Evolutionary conservation across 441 rosid genomes (phyloP).

Genomic region (Pelargonium australe): DNA sequence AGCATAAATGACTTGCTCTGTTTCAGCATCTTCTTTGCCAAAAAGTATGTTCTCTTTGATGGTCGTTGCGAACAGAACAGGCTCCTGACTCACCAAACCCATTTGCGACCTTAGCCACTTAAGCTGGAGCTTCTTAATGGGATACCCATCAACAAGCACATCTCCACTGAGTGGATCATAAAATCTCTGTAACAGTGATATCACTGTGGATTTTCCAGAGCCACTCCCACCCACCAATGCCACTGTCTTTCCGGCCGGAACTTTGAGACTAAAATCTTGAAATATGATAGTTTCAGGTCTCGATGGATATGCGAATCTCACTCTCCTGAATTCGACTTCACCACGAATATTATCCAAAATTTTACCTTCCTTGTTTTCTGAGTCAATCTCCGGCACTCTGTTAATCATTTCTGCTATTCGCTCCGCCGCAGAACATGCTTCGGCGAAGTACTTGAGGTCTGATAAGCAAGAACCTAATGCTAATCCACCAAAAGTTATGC

Average conservation of each 20-base stretch:
- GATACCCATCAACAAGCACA: constrained; percentile 28
- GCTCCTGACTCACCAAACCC: constrained; percentile 41
- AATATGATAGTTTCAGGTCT: constrained; percentile 27
- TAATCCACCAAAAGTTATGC: constrained; percentile 14
- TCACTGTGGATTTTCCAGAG: constrained; percentile 36
- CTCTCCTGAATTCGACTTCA: constrained; percentile 29
- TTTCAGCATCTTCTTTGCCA: constrained; percentile 30
- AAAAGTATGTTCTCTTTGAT: constrained; percentile 36
- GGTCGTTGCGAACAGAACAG: constrained; percentile 31
- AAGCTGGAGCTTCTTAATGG: constrained; percentile 25
- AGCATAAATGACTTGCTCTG: constrained; percentile 27
- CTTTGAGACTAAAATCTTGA: constrained; percentile 25
- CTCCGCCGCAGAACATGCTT: constrained; percentile 19
- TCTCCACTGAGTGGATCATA: constrained; percentile 33
- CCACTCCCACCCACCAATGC: constrained; percentile 35
- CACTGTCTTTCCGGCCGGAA: constrained; percentile 24
- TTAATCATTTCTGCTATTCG: constrained; percentile 24
- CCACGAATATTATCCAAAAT: constrained; percentile 24
- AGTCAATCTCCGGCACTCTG: constrained; percentile 17
- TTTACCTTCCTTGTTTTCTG: constrained; percentile 12
- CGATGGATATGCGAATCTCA: constrained; percentile 32
- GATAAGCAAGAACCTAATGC: constrained; percentile 19
- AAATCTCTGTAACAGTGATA: constrained; percentile 34
- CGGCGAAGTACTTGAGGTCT: constrained; percentile 19
- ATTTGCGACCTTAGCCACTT: constrained; percentile 37